Conservation (phyloP, 2,329 filamentous ascomycete genomes). For the Myriangium duriaei region DNA sequence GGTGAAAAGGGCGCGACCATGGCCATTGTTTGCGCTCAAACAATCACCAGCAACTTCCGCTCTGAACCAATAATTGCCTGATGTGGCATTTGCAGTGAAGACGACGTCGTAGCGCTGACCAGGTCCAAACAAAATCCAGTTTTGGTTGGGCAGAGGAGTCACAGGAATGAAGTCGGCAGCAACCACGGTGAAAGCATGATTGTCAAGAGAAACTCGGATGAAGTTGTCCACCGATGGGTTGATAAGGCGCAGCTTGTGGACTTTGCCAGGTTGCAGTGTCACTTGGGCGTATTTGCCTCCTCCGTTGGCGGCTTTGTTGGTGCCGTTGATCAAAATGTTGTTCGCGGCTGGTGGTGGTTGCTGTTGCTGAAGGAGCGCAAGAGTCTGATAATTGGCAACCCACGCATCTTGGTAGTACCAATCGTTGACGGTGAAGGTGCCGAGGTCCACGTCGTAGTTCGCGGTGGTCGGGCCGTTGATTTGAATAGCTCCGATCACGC, state of each 20-base stretch:
- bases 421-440: slow-evolving; percentile 19
- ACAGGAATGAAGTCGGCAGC: slow-evolving; percentile 27
- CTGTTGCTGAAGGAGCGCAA: slow-evolving; percentile 19
- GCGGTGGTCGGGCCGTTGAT: slow-evolving; percentile 31
- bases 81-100: slow-evolving; percentile 32
- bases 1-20: slow-evolving; percentile 26
- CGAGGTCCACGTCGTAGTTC: slow-evolving; percentile 28
- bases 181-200: slow-evolving; percentile 24
- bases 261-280: slow-evolving; percentile 24
- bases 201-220: slow-evolving; percentile 28
- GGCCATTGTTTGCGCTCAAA: slow-evolving; percentile 21
- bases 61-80: slow-evolving; percentile 34
- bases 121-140: slow-evolving; percentile 28
- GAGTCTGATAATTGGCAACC: slow-evolving; percentile 18
- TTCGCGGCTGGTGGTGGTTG: slow-evolving; percentile 29
- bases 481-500: slow-evolving; percentile 28
- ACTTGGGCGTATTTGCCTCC: slow-evolving; percentile 16
- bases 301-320: slow-evolving; percentile 25
- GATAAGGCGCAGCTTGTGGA: slow-evolving; percentile 32
- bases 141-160: slow-evolving; percentile 12
- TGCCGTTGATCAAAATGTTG: slow-evolving; percentile 31
- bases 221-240: slow-evolving; percentile 34
- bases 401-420: slow-evolving; percentile 21
- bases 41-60: slow-evolving; percentile 28
- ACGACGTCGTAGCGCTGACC: slow-evolving; percentile 37